These are phyloP conservation scores for Botrytis byssoidea DNA, from an alignment of 2,329 filamentous ascomycete species.

Conservation along the genomic window DNA sequence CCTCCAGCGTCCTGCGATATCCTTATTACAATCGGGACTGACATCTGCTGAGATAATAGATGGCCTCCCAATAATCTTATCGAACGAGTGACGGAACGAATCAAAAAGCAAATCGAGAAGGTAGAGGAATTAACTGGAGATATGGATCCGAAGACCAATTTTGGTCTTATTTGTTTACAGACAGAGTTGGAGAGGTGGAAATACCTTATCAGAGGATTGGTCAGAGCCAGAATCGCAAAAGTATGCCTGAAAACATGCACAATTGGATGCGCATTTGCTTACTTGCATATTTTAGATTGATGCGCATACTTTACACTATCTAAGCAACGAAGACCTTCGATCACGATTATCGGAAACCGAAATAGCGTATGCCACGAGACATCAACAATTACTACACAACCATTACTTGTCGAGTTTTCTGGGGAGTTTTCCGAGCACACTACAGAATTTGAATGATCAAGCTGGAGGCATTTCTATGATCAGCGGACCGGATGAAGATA, in stretches of 20 bases:
- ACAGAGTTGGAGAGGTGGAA: conserved; percentile 95
- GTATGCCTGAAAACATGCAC: not conserved
- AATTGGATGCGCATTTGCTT: conserved; percentile 58
- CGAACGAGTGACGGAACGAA: conserved; percentile 73
- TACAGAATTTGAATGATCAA: conserved; percentile 88
- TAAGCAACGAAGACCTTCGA: conserved; percentile 54
- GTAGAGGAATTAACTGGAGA: conserved; percentile 77
- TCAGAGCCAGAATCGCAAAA: conserved; percentile 21
- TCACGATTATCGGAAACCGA: conserved; percentile 73
- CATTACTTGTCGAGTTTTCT: conserved; percentile 89
- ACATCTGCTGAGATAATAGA: conserved; percentile 40
- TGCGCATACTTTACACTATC: conserved; percentile 71
- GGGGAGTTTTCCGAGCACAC: conserved; percentile 69
- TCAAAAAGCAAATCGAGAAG: conserved; percentile 67
- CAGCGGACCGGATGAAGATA: conserved; percentile 77
- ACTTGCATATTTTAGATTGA: conserved; percentile 89
- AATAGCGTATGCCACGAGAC: conserved; percentile 76
- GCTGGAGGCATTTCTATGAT: conserved; percentile 91
- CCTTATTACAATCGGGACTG: not conserved
- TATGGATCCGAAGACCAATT: conserved; percentile 88
- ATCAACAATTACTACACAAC: conserved; percentile 78
- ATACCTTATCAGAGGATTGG: conserved; percentile 62
- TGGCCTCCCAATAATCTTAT: conserved; percentile 73
- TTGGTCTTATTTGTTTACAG: conserved; percentile 90
- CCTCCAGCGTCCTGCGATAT: not conserved